phyloP scores from a whole-genome alignment of 2,329 filamentous ascomycete genomes.

The Calonectria leucothoes region DNA sequence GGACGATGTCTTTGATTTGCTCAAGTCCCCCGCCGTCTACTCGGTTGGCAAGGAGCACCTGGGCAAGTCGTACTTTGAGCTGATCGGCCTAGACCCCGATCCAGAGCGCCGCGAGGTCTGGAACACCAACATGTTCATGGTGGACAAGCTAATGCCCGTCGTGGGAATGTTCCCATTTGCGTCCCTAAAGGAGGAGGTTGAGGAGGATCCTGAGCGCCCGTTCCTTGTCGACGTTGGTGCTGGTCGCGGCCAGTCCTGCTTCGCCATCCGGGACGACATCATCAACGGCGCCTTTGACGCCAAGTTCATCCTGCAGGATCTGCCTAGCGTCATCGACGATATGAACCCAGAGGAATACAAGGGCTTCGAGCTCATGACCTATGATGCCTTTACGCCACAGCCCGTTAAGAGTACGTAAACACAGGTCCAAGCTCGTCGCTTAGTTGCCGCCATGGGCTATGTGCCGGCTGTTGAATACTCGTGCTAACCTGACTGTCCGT shows the following conservation, averaged over 20 bases:
- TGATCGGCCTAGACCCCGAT: conserved; percentile 44
- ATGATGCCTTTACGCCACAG: conserved; percentile 32
- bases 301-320: conserved; percentile 48
- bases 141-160: conserved; percentile 48
- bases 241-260: conserved; percentile 45
- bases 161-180: conserved; percentile 50
- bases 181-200: conserved; percentile 42
- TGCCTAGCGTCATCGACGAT: conserved; percentile 44
- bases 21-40: conserved; percentile 48
- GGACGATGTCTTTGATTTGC: conserved; percentile 45
- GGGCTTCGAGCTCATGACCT: conserved; percentile 42
- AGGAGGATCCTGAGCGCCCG: conserved; percentile 42
- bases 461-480: accelerated
- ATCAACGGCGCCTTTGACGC: conserved; percentile 35
- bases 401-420: conserved; percentile 35
- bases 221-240: conserved; percentile 48
- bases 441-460: no score
- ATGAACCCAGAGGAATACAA: conserved; percentile 34
- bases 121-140: conserved; percentile 46
- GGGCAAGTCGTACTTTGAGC: conserved; percentile 50
- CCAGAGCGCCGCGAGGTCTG: conserved; percentile 46
- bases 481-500: background rate
- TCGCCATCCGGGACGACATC: conserved; percentile 43
- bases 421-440: background rate
- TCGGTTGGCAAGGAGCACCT: conserved; percentile 45